phyloP scores from a whole-genome alignment of 2,329 filamentous ascomycete genomes.

The Bipolaris victoriae region DNA sequence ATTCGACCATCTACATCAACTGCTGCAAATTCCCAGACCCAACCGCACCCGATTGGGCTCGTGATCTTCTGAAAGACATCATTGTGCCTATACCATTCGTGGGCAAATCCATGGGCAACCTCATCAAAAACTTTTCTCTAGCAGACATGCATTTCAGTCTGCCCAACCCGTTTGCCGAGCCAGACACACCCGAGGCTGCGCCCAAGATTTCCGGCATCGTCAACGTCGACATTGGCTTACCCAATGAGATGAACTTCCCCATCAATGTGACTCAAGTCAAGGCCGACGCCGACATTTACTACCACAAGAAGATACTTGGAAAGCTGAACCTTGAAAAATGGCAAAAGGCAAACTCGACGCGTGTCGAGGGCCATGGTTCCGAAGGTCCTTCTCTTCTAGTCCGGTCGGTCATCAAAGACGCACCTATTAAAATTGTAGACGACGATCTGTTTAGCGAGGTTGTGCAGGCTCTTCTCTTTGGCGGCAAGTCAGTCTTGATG shows the following conservation, averaged over 20 bases:
- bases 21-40: conserved; percentile 72
- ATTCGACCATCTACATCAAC: conserved; percentile 81
- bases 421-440: conserved; percentile 82
- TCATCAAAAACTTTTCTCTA: conserved; percentile 88
- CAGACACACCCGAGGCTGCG: conserved; percentile 72
- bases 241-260: conserved; percentile 84
- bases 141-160: conserved; percentile 84
- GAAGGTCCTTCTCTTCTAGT: conserved; percentile 72
- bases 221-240: conserved; percentile 76
- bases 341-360: conserved; percentile 84
- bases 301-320: conserved; percentile 78
- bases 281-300: conserved; percentile 80
- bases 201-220: conserved; percentile 85
- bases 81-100: conserved; percentile 85
- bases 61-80: conserved; percentile 78
- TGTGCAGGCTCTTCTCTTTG: conserved; percentile 80
- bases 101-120: conserved; percentile 77
- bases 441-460: conserved; percentile 78
- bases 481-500: conserved; percentile 70
- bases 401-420: conserved; percentile 75
- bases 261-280: conserved; percentile 78
- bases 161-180: conserved; percentile 79
- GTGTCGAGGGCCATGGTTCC: conserved; percentile 62
- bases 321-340: conserved; percentile 79
- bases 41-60: conserved; percentile 81